Percentiles rank a stretch among this genome's conserved stretches.
phyloP scores from a whole-genome alignment of 2,329 filamentous ascomycete genomes.

The Scedosporium apiospermum region DNA sequence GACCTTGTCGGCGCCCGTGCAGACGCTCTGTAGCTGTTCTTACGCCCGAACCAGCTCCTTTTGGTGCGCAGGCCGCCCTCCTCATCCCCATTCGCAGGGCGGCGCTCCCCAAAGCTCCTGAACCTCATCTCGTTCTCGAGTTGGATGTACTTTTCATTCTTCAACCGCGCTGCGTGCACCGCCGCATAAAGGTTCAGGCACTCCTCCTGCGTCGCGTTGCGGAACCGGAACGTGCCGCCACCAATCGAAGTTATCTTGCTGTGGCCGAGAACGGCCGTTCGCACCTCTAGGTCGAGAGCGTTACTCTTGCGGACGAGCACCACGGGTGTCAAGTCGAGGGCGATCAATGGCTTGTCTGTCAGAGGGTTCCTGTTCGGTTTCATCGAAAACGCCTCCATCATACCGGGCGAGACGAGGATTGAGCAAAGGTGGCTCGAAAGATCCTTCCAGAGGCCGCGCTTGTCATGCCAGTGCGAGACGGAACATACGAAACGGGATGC shows the following conservation, averaged over 20 bases:
- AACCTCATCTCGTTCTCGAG: constrained; percentile 57
- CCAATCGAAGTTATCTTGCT: constrained; percentile 59
- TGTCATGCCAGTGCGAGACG: constrained; percentile 54
- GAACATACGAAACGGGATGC: constrained; percentile 39
- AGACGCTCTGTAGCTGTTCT: constrained; percentile 56
- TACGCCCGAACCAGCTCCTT: constrained; percentile 51
- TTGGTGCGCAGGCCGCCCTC: constrained; percentile 33
- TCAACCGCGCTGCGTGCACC: constrained; percentile 81
- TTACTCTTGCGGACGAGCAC: constrained; percentile 87
- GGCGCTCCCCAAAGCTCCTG: constrained; percentile 59
- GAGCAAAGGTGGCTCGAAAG: constrained; percentile 41
- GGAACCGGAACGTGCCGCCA: constrained; percentile 77
- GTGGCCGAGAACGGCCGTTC: constrained; percentile 68
- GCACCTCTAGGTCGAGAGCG: constrained; percentile 85
- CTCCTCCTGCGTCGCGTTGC: constrained; percentile 65
- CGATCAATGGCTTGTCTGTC: constrained; percentile 43
- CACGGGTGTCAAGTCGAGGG: constrained; percentile 80
- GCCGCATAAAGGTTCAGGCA: constrained; percentile 75
- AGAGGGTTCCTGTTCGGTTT: constrained; percentile 13
- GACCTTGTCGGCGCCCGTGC: constrained; percentile 55
- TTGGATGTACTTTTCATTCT: constrained; percentile 79
- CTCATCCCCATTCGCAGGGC: constrained; percentile 24
- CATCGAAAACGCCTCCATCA: constrained; percentile 41
- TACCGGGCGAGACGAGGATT: constrained; percentile 46
- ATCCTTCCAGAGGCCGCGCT: constrained; percentile 50